Evolutionary conservation across 331 rosid species (phyloP).

Genomic region (Acacia concinna): DNA sequence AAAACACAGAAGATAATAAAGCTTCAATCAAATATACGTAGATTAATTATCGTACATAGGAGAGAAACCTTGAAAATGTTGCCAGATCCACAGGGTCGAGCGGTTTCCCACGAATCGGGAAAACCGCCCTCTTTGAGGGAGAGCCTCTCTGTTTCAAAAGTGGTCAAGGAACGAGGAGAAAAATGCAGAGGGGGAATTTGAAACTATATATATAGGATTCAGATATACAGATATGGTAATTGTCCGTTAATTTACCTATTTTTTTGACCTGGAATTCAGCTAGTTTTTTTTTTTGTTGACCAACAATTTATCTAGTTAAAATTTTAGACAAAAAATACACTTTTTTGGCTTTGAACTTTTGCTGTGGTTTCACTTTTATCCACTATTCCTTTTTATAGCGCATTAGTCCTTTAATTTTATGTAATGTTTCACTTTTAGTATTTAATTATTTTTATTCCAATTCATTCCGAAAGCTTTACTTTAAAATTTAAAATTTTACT

Average conservation of each 20-base stretch:
- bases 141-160: not conserved
- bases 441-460: not conserved
- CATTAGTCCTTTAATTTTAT: not conserved
- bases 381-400: not conserved
- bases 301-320: not conserved
- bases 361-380: not conserved
- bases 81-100: constrained; percentile 23
- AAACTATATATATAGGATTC: not conserved
- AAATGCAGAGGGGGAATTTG: not conserved
- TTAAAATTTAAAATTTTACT: not conserved
- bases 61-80: not conserved
- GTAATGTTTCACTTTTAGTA: not conserved
- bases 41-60: not conserved
- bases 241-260: not conserved
- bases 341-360: not conserved
- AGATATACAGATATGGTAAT: not conserved
- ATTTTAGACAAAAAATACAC: not conserved
- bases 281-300: no score
- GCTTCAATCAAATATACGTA: not conserved
- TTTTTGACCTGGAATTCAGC: no score
- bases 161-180: not conserved
- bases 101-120: constrained; percentile 48
- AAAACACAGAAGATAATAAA: not conserved
- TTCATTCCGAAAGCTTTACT: no score
- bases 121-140: constrained; percentile 45